Evolutionary conservation across 257 asterid genomes (phyloP), one percentile per base, ranked within the genome.

Genomic region (Anisodus acutangulus): DNA sequence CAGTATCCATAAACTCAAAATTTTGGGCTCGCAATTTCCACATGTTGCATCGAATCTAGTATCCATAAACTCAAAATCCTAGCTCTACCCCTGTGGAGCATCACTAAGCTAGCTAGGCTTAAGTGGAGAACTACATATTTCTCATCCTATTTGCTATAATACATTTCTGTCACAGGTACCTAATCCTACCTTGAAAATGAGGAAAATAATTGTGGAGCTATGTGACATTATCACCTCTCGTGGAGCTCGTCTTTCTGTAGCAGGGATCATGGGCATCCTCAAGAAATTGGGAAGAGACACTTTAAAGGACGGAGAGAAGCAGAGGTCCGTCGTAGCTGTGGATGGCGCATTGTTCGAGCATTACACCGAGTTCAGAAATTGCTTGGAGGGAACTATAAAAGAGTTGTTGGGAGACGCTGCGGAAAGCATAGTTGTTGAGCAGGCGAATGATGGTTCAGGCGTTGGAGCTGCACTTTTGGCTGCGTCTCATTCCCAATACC

Each of bases 391-490:
- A 88, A 74, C 97, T 6, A 93, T 95, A n/a, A 83, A 89, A 31
- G 98, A 95, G 85, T 87, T 95, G 37, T 89, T 93, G 22, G 98
- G 95, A 13, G 97, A 94, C 2, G 93, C 83, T 45, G 86, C 82
- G 1, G 88, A 86, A 5, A 78, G 26, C 37, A 54, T 91, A 1
- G 86, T 87, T 9, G 68, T 92, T 31, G 85, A 90, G 90, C 97
- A 71, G 12, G 89, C 98, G 6, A 91, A 90, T 53, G 98, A 95
- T 22, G 98, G 99, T 22, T 97, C 98, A 8, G 98, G 98, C 59
- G 86, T 91, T 10, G 99, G 98, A 62, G 98, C 98, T 19, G 98
- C 98, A 45, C 99, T 97, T 53, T 83, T 97, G 4, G 98, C 98
- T 1, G 98, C 98, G n/a, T 89, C 97, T 17, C 92, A 93, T 84